Evolutionary conservation across 768 basidiomycete species (phyloP).

Genomic region (Serendipita sp.): DNA sequence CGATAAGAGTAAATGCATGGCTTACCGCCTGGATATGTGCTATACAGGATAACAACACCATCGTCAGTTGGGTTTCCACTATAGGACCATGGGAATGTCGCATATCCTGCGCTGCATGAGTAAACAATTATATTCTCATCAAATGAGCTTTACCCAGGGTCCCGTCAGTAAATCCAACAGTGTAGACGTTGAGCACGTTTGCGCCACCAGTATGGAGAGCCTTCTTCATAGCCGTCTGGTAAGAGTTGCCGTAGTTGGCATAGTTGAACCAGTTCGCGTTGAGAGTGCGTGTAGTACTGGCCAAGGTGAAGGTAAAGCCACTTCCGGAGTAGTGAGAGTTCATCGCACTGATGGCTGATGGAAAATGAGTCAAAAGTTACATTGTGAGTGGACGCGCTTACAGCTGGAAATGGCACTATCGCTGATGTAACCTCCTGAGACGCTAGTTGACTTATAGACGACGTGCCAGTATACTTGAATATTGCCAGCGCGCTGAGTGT

Average conservation of each 20-base stretch:
- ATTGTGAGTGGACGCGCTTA: conserved; percentile 3
- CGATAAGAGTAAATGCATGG: neutral
- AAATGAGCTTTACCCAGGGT: conserved; percentile 13
- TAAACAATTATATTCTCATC: too few species aligned
- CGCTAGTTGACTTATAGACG: neutral
- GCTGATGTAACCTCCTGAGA: neutral
- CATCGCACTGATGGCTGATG: conserved; percentile 10
- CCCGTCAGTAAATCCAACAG: conserved; percentile 12
- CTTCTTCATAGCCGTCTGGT: conserved; percentile 22
- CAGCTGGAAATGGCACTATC: neutral
- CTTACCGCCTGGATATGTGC: conserved; percentile 19
- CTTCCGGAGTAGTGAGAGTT: conserved; percentile 12
- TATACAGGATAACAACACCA: conserved; percentile 22
- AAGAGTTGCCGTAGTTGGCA: conserved; percentile 16
- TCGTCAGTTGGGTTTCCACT: conserved; percentile 18
- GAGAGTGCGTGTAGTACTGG: conserved; percentile 10
- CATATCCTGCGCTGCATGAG: conserved; percentile 12
- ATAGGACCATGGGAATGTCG: conserved; percentile 25
- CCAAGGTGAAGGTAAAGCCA: conserved; percentile 13
- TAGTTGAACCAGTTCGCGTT: conserved; percentile 16
- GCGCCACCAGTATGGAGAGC: conserved; percentile 20
- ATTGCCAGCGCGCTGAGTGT: neutral
- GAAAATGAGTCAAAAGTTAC: neutral
- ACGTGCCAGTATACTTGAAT: neutral
- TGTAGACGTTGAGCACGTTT: conserved; percentile 23